Evolutionary conservation across 2,329 filamentous ascomycete genomes (phyloP), one percentile per base, ranked within the genome.

Genomic region (Diaporthe vexans): DNA sequence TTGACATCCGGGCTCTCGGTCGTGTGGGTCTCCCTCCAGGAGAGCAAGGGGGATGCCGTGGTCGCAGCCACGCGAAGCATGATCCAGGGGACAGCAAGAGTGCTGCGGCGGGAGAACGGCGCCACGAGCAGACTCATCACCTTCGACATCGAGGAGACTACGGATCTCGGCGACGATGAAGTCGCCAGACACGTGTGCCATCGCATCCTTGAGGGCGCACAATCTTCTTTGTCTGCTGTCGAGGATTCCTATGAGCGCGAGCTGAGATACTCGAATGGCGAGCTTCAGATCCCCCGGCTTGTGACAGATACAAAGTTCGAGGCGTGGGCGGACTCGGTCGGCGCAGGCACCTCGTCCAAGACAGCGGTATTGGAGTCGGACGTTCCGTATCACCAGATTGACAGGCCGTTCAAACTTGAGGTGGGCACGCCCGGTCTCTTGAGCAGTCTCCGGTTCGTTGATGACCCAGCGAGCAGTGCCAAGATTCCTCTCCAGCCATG

Each of bases 391-490:
- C 75, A 76, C 13, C 69, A 76, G 7, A 8, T 43, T n/a, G 2
- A 9, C 1, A 46, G 75, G 21, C 65, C 73, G 1, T 48, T 76
- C 24, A 75, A 65, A 24, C 69, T 76, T 19, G 74, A 75, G 13
- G 75, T 76, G 1, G 69, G 65, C 11, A 67, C 61, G 13, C 71
- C 74, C 4, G 73, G 73, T 17, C 56, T 77, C 1, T 56, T 76
- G 21, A 59, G 46, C 29, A 76, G 71, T 37, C 37, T 76, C 21
- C 75, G 74, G 0, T 77, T 79, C 51, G 74, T 73, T 19, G 65
- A 77, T 5, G 73, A 77, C 26, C 33, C 40, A n/a, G 29, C 70
- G 15, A 75, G 56, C 21, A 58, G 69, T 10, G 7, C 13, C 11
- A 46, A 57, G 40, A 78, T 67, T 3, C 59, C 73, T 6, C 76